phyloP scores from a whole-genome alignment of 352 stramenopile species.

The Phytophthora europaea region DNA sequence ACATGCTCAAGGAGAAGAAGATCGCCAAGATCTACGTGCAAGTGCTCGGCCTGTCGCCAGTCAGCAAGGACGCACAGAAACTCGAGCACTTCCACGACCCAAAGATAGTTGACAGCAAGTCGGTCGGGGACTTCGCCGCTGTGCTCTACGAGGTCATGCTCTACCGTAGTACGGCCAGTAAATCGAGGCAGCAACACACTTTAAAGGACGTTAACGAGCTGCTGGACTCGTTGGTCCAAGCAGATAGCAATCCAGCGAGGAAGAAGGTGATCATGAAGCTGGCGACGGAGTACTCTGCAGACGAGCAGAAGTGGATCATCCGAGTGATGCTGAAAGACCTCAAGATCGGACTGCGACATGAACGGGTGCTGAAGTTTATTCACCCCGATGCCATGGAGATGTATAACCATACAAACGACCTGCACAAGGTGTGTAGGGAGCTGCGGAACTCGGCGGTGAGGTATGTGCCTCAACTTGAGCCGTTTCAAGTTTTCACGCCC shows the following conservation, averaged over 20 bases:
- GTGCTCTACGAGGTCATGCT: slow-evolving; percentile 82
- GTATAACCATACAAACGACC: slow-evolving; percentile 91
- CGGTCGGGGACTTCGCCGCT: slow-evolving; percentile 84
- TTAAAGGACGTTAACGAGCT: slow-evolving; percentile 71
- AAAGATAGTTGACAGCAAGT: slow-evolving; percentile 81
- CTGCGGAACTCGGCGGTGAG: slow-evolving; percentile 83
- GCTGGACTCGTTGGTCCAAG: slow-evolving; percentile 62
- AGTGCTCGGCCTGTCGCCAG: slow-evolving; percentile 69
- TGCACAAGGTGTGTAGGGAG: slow-evolving; percentile 79
- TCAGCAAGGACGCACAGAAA: slow-evolving; percentile 79
- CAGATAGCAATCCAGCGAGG: slow-evolving; percentile 51
- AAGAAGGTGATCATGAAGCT: slow-evolving; percentile 80
- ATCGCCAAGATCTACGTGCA: slow-evolving; percentile 85
- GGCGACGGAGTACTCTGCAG: slow-evolving; percentile 76
- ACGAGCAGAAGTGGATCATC: slow-evolving; percentile 88
- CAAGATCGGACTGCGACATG: slow-evolving; percentile 86
- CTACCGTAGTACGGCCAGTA: slow-evolving; percentile 60
- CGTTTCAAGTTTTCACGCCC: slow-evolving; percentile 88
- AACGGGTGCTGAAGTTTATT: slow-evolving; percentile 83
- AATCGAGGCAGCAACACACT: slow-evolving; percentile 59
- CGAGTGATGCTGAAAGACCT: slow-evolving; percentile 89
- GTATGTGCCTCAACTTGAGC: slow-evolving; percentile 83
- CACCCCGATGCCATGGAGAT: slow-evolving; percentile 87
- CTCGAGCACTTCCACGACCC: slow-evolving; percentile 88
- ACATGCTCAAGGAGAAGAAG: slow-evolving; percentile 91